Evolutionary conservation across 1,284 basidiomycete species (phyloP).

Genomic region (Inonotus hispidus): DNA sequence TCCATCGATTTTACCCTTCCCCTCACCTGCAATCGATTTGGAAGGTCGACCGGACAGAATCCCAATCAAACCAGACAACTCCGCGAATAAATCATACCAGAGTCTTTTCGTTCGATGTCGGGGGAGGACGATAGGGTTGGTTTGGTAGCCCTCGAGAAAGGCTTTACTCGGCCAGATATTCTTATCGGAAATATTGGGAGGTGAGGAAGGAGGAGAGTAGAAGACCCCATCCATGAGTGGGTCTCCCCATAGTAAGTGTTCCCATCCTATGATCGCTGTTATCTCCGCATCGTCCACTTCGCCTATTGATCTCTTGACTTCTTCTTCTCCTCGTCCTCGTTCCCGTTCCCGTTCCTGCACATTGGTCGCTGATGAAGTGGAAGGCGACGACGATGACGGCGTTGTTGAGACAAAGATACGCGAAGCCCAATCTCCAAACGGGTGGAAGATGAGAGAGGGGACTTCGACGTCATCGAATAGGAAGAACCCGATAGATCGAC

Average conservation of each 20-base stretch:
- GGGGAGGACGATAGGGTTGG: slow-evolving; percentile 42
- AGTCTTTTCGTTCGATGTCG: slow-evolving; percentile 61
- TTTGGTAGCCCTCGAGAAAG: slow-evolving; percentile 56
- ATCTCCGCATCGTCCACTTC: slow-evolving; percentile 23
- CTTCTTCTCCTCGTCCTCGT: no score
- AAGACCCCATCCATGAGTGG: slow-evolving; percentile 63
- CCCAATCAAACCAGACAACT: slow-evolving; percentile 44
- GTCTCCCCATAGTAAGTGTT: slow-evolving; percentile 67
- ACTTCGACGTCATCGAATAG: slow-evolving; percentile 71
- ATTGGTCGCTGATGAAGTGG: no score
- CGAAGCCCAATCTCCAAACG: slow-evolving; percentile 40
- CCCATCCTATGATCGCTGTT: slow-evolving; percentile 34
- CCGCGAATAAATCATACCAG: slow-evolving; percentile 68
- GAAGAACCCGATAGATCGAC: slow-evolving; percentile 65
- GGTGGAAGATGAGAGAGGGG: slow-evolving; percentile 58
- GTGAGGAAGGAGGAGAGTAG: slow-evolving; percentile 31
- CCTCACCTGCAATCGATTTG: neutral
- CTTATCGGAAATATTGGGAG: no score
- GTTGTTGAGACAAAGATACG: slow-evolving; percentile 40
- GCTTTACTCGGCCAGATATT: slow-evolving; percentile 30
- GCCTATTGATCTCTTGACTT: neutral
- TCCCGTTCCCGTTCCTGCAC: no score
- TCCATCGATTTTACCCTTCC: neutral
- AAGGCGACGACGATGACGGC: neutral
- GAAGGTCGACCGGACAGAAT: neutral